These are phyloP conservation scores for Gamsiella multidivaricata DNA, from an alignment of 192 early-diverging fungal species.

Conservation along the genomic window DNA sequence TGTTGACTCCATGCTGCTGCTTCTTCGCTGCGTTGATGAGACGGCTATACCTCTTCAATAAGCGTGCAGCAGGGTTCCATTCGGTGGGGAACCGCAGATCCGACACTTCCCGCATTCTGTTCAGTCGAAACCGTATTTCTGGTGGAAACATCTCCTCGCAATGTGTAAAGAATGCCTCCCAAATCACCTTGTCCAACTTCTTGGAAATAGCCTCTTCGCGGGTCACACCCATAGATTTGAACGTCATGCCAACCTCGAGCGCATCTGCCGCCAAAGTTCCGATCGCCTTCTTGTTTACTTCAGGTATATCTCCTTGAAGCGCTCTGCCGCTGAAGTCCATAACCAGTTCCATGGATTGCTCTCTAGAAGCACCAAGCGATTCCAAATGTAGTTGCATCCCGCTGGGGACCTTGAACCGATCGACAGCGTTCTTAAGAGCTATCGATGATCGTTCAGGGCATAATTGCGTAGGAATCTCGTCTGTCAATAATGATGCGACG, in stretches of 20 bases:
- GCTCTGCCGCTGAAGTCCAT: slow-evolving; percentile 2
- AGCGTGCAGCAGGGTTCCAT: slow-evolving; percentile 80
- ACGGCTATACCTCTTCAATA: slow-evolving; percentile 76
- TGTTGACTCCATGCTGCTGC: too few relatives aligned
- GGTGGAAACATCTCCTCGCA: slow-evolving; percentile 26
- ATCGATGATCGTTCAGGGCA: neutral
- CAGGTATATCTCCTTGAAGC: slow-evolving; percentile 23
- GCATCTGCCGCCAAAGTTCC: slow-evolving; percentile 15
- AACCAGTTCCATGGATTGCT: slow-evolving; percentile 18
- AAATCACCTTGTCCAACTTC: slow-evolving; percentile 31
- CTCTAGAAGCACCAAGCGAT: slow-evolving; percentile 28
- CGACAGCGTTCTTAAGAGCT: slow-evolving; percentile 37
- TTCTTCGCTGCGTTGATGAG: too few relatives aligned
- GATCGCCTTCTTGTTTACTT: slow-evolving; percentile 24
- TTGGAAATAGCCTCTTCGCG: slow-evolving; percentile 30
- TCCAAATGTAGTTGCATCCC: slow-evolving; percentile 29
- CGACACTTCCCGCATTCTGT: slow-evolving; percentile 65
- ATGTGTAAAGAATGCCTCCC: slow-evolving; percentile 40
- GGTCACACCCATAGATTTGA: slow-evolving; percentile 42
- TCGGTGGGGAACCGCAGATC: slow-evolving; percentile 85
- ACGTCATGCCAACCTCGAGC: slow-evolving; percentile 48
- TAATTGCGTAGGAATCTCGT: too few relatives aligned
- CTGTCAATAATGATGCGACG: neutral
- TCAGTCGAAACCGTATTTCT: slow-evolving; percentile 19
- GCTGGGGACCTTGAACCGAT: slow-evolving; percentile 27